Evolutionary conservation across 169 alveolate species (phyloP).

Genomic region (Theileria annulata): DNA sequence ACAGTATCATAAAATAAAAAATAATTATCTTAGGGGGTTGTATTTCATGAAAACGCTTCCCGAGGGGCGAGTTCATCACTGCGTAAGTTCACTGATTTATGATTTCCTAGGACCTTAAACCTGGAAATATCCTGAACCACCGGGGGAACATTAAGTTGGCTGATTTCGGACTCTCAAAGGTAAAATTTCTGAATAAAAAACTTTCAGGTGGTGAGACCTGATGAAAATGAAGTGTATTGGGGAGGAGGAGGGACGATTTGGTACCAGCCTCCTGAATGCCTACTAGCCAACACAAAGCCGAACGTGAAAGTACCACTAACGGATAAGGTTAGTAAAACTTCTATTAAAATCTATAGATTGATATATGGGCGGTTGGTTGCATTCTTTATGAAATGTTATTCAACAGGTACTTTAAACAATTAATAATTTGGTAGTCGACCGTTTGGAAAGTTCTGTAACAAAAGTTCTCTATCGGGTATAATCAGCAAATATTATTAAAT

Average conservation of each 20-base stretch:
- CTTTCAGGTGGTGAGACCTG: constrained; percentile 66
- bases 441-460: constrained; percentile 50
- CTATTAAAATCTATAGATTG: constrained; percentile 70
- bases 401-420: constrained; percentile 58
- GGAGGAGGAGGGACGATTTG: constrained; percentile 90
- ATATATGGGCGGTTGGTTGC: constrained; percentile 91
- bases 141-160: constrained; percentile 85
- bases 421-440: constrained; percentile 68
- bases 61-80: constrained; percentile 83
- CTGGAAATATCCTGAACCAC: constrained; percentile 86
- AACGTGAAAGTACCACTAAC: constrained; percentile 69
- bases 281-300: constrained; percentile 68
- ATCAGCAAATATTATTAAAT: not conserved
- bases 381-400: constrained; percentile 87
- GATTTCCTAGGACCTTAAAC: constrained; percentile 78
- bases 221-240: constrained; percentile 72
- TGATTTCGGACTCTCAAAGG: constrained; percentile 86
- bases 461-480: constrained; percentile 63
- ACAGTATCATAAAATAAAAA: constrained; percentile 43
- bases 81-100: constrained; percentile 56
- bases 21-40: constrained; percentile 65
- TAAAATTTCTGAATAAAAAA: not conserved
- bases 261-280: constrained; percentile 91
- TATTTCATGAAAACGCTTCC: constrained; percentile 81
- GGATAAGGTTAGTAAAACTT: constrained; percentile 56